Evolutionary conservation across 352 stramenopile genomes (phyloP).

Genomic region (Elongisporangium senticosum): DNA sequence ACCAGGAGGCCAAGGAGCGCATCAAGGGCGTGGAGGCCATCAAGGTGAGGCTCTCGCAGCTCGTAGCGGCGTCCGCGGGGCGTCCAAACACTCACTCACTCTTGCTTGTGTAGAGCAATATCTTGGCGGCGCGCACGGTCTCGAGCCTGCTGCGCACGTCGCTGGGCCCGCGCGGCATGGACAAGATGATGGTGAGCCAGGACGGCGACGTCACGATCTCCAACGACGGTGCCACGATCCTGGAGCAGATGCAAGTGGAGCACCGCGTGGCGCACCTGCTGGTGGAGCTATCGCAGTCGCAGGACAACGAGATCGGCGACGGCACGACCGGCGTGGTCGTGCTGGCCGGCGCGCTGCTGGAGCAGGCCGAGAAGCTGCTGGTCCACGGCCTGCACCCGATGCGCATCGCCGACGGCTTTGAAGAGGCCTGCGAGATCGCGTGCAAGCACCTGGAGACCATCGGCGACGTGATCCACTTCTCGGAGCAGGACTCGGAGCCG

Average conservation of each 20-base stretch:
- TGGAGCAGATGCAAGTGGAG: conserved; percentile 99
- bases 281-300: conserved; percentile 97
- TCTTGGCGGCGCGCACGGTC: conserved; percentile 96
- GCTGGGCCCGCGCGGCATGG: conserved; percentile 94
- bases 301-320: conserved; percentile 99
- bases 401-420: conserved; percentile 97
- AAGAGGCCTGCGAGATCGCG: conserved; percentile 96
- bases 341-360: conserved; percentile 94
- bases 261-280: conserved; percentile 98
- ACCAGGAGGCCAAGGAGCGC: conserved; percentile 97
- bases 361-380: conserved; percentile 97
- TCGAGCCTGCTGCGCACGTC: conserved; percentile 97
- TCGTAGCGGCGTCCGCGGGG: neutral
- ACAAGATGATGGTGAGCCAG: conserved; percentile 99
- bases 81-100: neutral
- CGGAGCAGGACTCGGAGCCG: conserved; percentile 90
- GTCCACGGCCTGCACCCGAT: conserved; percentile 97
- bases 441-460: conserved; percentile 95
- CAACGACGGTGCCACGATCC: conserved; percentile 99
- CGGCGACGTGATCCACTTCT: conserved; percentile 95
- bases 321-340: conserved; percentile 99
- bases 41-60: conserved; percentile 62
- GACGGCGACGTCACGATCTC: conserved; percentile 99
- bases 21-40: conserved; percentile 98
- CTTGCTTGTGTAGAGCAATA: conserved; percentile 89